A percentile compares a stretch with the other conserved stretches of the same genome.
Evolutionary conservation across 257 asterid genomes (phyloP).

Genomic region (Nicotiana paniculata): DNA sequence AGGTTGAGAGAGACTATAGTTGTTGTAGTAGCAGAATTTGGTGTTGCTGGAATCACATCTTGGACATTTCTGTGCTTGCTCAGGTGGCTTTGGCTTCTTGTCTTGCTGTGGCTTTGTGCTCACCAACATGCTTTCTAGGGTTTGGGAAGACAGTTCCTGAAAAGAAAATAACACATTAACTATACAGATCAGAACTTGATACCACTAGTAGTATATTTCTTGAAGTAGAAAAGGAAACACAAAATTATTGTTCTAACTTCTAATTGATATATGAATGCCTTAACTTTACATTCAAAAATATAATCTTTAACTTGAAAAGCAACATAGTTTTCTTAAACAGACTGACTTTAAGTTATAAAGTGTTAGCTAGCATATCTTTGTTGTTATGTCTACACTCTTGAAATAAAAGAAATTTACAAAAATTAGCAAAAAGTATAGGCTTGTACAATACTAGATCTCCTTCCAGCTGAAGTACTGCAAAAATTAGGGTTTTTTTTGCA

Average conservation of each 20-base stretch:
- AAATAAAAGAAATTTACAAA: background rate
- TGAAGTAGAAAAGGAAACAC: background rate
- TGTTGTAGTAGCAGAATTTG: slow-evolving; percentile 91
- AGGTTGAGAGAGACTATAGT: slow-evolving; percentile 93
- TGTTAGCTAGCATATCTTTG: background rate
- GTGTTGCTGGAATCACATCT: slow-evolving; percentile 88
- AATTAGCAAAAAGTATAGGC: background rate
- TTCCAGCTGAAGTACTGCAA: background rate
- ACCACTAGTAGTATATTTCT: background rate
- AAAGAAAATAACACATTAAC: background rate
- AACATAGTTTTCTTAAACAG: background rate
- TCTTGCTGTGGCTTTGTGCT: slow-evolving; percentile 62
- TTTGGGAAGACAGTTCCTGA: slow-evolving; percentile 69
- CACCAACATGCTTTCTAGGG: slow-evolving; percentile 76
- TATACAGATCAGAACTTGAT: background rate
- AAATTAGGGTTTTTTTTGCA: background rate
- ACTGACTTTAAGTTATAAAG: background rate
- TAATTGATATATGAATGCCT: background rate
- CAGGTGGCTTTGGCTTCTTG: slow-evolving; percentile 72
- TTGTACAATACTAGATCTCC: background rate
- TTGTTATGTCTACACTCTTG: background rate
- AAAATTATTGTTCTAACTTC: background rate
- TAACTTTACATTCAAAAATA: background rate
- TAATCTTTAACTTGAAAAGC: background rate
- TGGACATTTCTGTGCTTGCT: slow-evolving; percentile 67